Evolutionary conservation across 192 early-diverging fungal species (phyloP).

Genomic region (Coemansia sp.): DNA sequence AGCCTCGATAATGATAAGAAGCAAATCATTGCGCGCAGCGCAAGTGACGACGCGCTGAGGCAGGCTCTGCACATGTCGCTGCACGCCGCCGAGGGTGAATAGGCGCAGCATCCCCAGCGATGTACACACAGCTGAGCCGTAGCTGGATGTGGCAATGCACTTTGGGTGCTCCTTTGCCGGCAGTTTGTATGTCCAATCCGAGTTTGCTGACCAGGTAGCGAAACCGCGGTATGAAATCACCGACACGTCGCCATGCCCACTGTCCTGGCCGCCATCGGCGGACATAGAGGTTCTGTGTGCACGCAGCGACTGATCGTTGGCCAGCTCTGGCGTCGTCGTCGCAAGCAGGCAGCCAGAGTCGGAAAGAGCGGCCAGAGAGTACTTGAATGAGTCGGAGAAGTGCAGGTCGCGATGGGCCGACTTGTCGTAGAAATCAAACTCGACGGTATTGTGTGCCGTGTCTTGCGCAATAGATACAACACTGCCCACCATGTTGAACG

Average conservation of each 20-base stretch:
- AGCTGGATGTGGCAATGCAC: slow-evolving; percentile 69
- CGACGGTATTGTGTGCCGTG: slow-evolving; percentile 64
- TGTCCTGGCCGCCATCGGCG: too few relatives aligned
- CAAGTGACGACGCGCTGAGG: slow-evolving; percentile 50
- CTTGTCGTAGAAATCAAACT: slow-evolving; percentile 89
- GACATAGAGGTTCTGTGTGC: slow-evolving; percentile 58
- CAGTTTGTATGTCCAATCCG: slow-evolving; percentile 74
- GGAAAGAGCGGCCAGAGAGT: slow-evolving; percentile 72
- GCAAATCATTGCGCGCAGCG: slow-evolving; percentile 28
- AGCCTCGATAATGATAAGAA: slow-evolving; percentile 32
- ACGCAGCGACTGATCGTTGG: slow-evolving; percentile 45
- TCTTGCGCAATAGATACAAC: slow-evolving; percentile 71
- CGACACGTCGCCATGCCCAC: too few relatives aligned
- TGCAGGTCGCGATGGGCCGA: slow-evolving; percentile 69
- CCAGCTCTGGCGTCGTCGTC: slow-evolving; percentile 36
- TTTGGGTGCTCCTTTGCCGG: slow-evolving; percentile 64
- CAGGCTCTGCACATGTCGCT: slow-evolving; percentile 67
- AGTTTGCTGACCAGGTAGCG: slow-evolving; percentile 65
- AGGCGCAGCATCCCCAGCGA: slow-evolving; percentile 71
- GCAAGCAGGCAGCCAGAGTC: slow-evolving; percentile 70
- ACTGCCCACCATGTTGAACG: slow-evolving; percentile 82
- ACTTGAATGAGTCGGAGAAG: slow-evolving; percentile 77
- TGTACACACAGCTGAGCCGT: slow-evolving; percentile 69
- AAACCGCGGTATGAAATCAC: slow-evolving; percentile 69
- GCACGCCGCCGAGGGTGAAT: slow-evolving; percentile 76